Evolutionary conservation across 1,139 yeast species (phyloP).

Genomic region (Sugiyamaella castrensis): DNA sequence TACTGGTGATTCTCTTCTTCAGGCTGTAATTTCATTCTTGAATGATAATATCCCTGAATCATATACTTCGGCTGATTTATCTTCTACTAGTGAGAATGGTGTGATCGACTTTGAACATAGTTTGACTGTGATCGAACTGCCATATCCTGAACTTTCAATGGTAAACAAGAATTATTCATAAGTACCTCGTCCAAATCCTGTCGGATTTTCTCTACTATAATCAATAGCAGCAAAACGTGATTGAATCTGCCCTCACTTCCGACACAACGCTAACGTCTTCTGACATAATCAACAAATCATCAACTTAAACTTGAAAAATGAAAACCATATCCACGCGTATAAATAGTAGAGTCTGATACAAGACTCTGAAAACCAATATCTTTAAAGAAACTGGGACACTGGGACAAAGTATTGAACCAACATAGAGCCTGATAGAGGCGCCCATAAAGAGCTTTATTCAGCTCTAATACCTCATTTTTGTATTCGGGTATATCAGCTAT

Average conservation of each 20-base stretch:
- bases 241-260: neutral
- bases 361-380: neutral
- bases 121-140: too few relatives aligned
- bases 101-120: conserved; percentile 6
- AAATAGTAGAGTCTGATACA: neutral
- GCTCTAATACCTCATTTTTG: conserved; percentile 18
- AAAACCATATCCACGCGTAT: too few relatives aligned
- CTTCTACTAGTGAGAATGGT: conserved; percentile 9
- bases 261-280: neutral
- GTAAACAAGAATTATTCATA: too few relatives aligned
- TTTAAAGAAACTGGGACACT: neutral
- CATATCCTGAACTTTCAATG: too few relatives aligned
- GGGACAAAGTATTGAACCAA: conserved; percentile 20
- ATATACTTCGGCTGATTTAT: conserved; percentile 7
- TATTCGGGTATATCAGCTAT: conserved; percentile 22
- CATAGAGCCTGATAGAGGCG: conserved; percentile 29
- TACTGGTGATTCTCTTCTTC: conserved; percentile 17
- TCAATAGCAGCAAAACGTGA: conserved; percentile 1
- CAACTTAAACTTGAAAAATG: too few relatives aligned
- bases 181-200: conserved; percentile 1
- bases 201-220: neutral
- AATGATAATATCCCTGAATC: conserved; percentile 18
- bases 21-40: conserved; percentile 18
- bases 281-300: conserved; percentile 6
- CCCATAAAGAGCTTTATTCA: conserved; percentile 27